Conservation (phyloP, 2,329 filamentous ascomycete genomes). For the Penicillium corylophilum region DNA sequence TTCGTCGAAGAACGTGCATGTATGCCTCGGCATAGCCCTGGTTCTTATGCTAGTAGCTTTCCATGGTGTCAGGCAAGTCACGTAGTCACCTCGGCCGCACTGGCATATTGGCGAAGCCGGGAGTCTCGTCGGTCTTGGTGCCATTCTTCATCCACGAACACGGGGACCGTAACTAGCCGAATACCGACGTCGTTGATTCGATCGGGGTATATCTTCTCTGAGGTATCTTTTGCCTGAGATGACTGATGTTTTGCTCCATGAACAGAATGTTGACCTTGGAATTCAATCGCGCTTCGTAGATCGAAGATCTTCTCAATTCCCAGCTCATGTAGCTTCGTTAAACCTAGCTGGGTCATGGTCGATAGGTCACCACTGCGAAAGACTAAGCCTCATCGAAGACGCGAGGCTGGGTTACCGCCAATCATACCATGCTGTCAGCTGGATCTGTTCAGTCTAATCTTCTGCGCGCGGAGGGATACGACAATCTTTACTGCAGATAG, state of each 20-base stretch:
- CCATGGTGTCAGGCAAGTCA: not conserved
- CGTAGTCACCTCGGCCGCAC: not conserved
- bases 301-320: not conserved
- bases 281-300: not conserved
- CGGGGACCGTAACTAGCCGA: not conserved
- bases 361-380: too few species aligned
- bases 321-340: not conserved
- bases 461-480: not conserved
- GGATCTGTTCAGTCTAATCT: not conserved
- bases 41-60: not conserved
- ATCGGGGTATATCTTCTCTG: not conserved
- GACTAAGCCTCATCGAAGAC: too few species aligned
- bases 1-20: not conserved
- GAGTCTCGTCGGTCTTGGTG: not conserved
- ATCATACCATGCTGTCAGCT: not conserved
- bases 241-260: not conserved
- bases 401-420: too few species aligned
- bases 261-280: not conserved
- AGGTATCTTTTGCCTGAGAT: not conserved
- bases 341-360: not conserved
- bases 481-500: not conserved
- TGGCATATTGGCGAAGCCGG: not conserved
- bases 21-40: not conserved
- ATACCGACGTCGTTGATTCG: not conserved
- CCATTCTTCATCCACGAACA: not conserved